phyloP scores from a whole-genome alignment of 2,329 filamentous ascomycete species.

The Fulvia fulva region DNA sequence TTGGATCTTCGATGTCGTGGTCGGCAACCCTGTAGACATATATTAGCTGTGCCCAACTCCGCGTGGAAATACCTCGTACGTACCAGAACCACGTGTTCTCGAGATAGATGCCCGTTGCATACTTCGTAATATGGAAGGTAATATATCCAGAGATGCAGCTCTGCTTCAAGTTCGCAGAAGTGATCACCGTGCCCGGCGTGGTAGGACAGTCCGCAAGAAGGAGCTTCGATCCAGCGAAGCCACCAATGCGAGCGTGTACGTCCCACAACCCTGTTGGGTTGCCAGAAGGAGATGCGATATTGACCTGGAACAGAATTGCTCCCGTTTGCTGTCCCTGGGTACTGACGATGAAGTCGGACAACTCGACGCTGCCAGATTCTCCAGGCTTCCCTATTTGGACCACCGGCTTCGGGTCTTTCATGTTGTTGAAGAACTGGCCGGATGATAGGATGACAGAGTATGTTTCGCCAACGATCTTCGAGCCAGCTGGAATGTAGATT shows the following conservation, averaged over 20 bases:
- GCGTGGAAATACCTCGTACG: neutral
- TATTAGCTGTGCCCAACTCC: neutral
- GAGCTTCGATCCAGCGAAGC: constrained; percentile 49
- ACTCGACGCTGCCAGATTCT: constrained; percentile 63
- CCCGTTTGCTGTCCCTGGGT: constrained; percentile 64
- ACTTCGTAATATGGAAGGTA: constrained; percentile 44
- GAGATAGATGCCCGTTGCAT: constrained; percentile 63
- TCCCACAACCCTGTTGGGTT: constrained; percentile 55
- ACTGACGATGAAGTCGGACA: constrained; percentile 67
- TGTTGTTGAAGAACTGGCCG: constrained; percentile 55
- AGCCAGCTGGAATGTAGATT: constrained; percentile 59
- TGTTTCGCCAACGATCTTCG: constrained; percentile 59
- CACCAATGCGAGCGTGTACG: constrained; percentile 50
- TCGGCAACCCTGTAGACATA: constrained; percentile 58
- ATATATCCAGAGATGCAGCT: constrained; percentile 32
- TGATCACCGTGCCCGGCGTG: constrained; percentile 22
- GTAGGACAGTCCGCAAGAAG: constrained; percentile 41
- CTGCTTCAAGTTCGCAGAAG: constrained; percentile 18
- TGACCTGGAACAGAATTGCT: constrained; percentile 69
- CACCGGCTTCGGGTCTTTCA: constrained; percentile 58
- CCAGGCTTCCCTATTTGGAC: constrained; percentile 64
- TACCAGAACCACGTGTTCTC: constrained; percentile 89
- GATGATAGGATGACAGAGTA: constrained; percentile 55
- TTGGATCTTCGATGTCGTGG: constrained; percentile 75
- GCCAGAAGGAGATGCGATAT: constrained; percentile 48